phyloP scores from a whole-genome alignment of 768 basidiomycete species.

The Lentinula boryana region DNA sequence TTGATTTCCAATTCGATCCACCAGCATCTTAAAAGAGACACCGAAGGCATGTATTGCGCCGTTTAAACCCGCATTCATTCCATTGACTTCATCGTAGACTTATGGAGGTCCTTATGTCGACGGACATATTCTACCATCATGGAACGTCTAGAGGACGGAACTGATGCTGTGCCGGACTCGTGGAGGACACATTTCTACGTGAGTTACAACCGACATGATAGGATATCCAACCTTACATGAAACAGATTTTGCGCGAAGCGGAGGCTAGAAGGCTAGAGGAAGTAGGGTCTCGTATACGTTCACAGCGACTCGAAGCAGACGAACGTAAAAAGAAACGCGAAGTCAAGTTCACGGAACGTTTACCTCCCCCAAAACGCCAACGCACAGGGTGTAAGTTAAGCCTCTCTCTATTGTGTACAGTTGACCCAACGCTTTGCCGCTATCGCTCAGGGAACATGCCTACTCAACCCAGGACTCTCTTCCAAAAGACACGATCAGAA shows the following conservation, averaged over 20 bases:
- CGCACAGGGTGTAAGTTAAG: slow-evolving; percentile 43
- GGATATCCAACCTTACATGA: neutral
- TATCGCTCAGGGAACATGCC: slow-evolving; percentile 27
- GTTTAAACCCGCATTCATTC: slow-evolving; percentile 3
- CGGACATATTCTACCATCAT: slow-evolving; percentile 50
- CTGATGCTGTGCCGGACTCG: slow-evolving; percentile 43
- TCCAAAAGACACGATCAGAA: slow-evolving; percentile 72
- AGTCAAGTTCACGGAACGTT: slow-evolving; percentile 66
- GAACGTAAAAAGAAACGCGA: slow-evolving; percentile 73
- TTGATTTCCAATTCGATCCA: slow-evolving; percentile 3
- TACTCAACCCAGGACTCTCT: slow-evolving; percentile 56
- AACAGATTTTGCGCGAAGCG: slow-evolving; percentile 26
- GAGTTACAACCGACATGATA: slow-evolving; percentile 18
- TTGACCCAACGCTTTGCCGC: neutral
- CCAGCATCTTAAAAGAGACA: slow-evolving; percentile 50
- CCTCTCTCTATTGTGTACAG: neutral
- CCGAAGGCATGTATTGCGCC: slow-evolving; percentile 36
- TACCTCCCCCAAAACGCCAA: slow-evolving; percentile 62
- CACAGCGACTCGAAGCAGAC: slow-evolving; percentile 61
- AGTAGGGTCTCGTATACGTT: slow-evolving; percentile 54
- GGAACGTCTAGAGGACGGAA: slow-evolving; percentile 37
- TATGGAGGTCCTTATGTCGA: slow-evolving; percentile 64
- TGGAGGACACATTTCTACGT: slow-evolving; percentile 73
- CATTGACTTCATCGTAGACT: slow-evolving; percentile 31
- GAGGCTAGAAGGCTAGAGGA: slow-evolving; percentile 65